Evolutionary conservation across 768 basidiomycete species (phyloP).

Genomic region (Suillus hirtellus): DNA sequence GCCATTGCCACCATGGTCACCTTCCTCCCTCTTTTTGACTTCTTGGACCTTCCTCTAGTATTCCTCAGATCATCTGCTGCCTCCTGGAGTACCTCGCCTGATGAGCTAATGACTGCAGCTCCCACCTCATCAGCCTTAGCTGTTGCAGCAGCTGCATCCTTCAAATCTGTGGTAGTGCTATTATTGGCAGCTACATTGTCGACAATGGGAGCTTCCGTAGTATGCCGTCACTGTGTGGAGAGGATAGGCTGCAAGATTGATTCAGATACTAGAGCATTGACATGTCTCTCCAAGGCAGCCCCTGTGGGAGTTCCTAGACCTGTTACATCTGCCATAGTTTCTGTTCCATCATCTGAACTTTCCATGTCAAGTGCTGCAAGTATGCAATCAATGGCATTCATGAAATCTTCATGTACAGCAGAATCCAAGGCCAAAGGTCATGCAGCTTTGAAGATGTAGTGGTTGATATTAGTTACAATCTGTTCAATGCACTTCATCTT

Average conservation of each 20-base stretch:
- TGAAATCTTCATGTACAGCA: background rate
- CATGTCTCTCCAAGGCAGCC: background rate
- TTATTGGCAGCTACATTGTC: background rate
- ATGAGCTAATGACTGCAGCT: too few species aligned
- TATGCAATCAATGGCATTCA: background rate
- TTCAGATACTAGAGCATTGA: background rate
- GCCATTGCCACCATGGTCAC: background rate
- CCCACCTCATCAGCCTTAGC: too few species aligned
- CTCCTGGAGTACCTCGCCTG: too few species aligned
- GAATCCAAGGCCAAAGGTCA: background rate
- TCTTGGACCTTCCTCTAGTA: background rate
- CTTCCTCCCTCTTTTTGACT: background rate
- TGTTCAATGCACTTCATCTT: background rate
- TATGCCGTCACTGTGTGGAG: background rate
- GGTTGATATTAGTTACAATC: conserved; percentile 1
- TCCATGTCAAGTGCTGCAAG: background rate
- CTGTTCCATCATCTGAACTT: background rate
- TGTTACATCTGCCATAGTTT: background rate
- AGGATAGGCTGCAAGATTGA: background rate
- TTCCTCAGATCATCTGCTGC: background rate
- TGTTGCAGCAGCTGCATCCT: background rate
- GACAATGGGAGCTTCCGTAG: background rate
- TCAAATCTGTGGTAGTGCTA: background rate
- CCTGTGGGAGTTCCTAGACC: background rate
- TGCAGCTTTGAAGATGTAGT: conserved; percentile 3